phyloP scores from a whole-genome alignment of 176 grass and related monocot genomes.

The Zoysia pacifica region DNA sequence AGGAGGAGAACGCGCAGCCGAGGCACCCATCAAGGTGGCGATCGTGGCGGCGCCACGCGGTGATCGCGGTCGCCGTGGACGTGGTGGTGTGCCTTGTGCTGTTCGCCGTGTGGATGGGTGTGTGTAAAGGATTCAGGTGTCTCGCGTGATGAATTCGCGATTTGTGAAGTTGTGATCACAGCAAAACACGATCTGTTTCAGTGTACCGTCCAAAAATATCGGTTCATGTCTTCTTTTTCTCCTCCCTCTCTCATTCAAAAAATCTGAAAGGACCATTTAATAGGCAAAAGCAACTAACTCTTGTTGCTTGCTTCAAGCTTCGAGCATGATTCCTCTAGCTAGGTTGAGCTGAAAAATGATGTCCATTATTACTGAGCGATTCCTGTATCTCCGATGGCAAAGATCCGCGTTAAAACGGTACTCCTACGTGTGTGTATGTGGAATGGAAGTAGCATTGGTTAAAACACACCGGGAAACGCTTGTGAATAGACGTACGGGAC shows the following conservation, averaged over 20 bases:
- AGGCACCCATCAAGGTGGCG: constrained; percentile 22
- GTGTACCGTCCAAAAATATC: neutral
- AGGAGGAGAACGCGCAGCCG: neutral
- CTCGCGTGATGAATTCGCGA: constrained; percentile 37
- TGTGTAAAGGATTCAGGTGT: constrained; percentile 72
- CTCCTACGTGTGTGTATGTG: too few relatives aligned
- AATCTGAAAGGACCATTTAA: neutral
- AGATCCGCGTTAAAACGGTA: neutral
- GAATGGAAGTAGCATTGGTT: too few relatives aligned
- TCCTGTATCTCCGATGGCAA: neutral
- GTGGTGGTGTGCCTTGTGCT: constrained; percentile 66
- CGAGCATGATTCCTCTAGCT: neutral
- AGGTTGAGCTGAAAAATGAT: neutral
- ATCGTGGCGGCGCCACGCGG: constrained; percentile 49
- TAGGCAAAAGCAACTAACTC: neutral
- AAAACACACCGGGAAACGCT: neutral
- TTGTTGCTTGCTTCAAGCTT: neutral
- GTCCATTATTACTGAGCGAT: neutral
- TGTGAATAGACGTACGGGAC: neutral
- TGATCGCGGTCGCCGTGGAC: constrained; percentile 53
- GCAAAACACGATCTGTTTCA: neutral
- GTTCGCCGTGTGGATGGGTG: constrained; percentile 63
- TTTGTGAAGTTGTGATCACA: neutral
- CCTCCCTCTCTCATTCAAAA: neutral
- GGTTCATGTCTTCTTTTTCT: neutral